Evolutionary conservation across 2,329 filamentous ascomycete genomes (phyloP).

Genomic region (Colletotrichum orchidophilum): DNA sequence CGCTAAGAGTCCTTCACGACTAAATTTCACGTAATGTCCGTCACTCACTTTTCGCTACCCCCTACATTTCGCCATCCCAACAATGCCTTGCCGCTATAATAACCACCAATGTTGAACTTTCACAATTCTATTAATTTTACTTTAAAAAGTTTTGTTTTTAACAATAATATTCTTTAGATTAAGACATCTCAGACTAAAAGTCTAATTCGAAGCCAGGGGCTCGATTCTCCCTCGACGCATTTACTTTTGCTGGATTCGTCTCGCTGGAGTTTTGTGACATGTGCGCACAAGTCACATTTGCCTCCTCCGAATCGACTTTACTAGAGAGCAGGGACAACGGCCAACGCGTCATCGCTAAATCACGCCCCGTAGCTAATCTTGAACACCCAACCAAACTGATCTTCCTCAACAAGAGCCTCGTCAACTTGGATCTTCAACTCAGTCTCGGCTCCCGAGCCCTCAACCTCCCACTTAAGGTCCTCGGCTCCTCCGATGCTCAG

Average conservation of each 20-base stretch:
- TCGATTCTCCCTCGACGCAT: background rate
- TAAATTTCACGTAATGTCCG: too few species aligned
- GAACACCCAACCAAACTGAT: conserved; percentile 50
- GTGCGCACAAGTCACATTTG: background rate
- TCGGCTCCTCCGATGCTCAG: conserved; percentile 49
- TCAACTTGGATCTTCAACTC: conserved; percentile 32
- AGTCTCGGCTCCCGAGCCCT: conserved; percentile 34
- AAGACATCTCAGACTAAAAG: too few species aligned
- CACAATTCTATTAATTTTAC: too few species aligned
- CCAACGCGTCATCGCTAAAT: background rate
- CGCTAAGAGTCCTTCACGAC: too few species aligned
- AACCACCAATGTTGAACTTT: too few species aligned
- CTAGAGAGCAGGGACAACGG: too few species aligned
- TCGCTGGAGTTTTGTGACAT: background rate
- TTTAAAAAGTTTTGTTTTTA: too few species aligned
- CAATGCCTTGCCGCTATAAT: too few species aligned
- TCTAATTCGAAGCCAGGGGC: background rate
- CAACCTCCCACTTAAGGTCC: conserved; percentile 21
- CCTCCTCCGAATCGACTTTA: background rate
- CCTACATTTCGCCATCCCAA: too few species aligned
- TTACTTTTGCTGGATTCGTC: accelerated
- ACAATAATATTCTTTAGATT: too few species aligned
- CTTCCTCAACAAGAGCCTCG: conserved; percentile 43
- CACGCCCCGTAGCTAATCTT: conserved; percentile 37
- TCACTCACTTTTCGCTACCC: too few species aligned